Percentiles rank a stretch among this genome's conserved stretches.
These are phyloP conservation scores for Artemisia argyi DNA, from an alignment of 129 eudicot species.

Conservation along the genomic window DNA sequence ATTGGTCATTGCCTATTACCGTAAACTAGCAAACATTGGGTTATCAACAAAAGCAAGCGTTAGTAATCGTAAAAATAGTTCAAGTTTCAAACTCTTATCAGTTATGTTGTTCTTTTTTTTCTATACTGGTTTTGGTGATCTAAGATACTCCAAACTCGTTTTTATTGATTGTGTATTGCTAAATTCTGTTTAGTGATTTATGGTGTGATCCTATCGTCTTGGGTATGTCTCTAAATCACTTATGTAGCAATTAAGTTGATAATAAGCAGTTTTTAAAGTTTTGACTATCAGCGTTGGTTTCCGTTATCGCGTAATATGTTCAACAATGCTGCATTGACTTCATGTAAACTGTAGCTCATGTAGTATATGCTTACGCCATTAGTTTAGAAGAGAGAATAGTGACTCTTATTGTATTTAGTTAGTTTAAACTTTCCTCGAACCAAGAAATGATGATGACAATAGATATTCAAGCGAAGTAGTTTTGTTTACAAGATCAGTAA, in stretches of 20 bases:
- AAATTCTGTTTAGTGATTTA: too few relatives aligned
- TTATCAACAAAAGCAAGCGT: too few relatives aligned
- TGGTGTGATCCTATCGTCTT: constrained; percentile 70
- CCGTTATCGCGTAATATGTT: not conserved
- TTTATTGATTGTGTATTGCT: too few relatives aligned
- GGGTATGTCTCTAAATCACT: constrained; percentile 46
- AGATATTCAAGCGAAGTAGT: too few relatives aligned
- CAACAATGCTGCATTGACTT: not conserved
- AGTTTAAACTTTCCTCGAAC: not conserved
- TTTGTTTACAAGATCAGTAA: too few relatives aligned
- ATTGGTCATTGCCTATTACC: too few relatives aligned
- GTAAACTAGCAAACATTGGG: too few relatives aligned
- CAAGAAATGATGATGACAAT: not conserved
- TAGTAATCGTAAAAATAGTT: too few relatives aligned
- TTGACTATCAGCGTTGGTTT: not conserved
- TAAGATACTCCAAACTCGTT: too few relatives aligned
- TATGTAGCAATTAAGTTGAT: not conserved
- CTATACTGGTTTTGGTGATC: too few relatives aligned
- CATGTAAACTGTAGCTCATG: not conserved
- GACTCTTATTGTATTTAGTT: not conserved
- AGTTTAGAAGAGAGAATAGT: not conserved
- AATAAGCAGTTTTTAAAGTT: not conserved
- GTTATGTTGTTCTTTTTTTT: too few relatives aligned
- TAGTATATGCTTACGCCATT: not conserved
- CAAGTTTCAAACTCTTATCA: too few relatives aligned